Base-by-base conservation (phyloP, 768 basidiomycete species). In the Strobilomyces confusus region DNA sequence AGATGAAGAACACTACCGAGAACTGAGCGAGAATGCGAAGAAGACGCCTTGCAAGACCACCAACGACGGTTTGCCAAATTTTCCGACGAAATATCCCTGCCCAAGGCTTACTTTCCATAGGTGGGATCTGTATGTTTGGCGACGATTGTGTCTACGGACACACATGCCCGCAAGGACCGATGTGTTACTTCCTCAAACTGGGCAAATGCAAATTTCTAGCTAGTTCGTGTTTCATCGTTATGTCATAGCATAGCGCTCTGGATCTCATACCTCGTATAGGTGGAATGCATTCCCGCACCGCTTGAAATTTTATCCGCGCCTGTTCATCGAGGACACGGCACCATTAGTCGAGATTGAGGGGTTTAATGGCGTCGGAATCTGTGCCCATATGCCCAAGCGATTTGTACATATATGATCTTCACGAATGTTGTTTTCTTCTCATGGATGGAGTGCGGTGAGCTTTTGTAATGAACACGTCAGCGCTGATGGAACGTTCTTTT, bases 201-300 rank as follows among this genome's bases (percentile, higher is more conserved):
- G 79, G 79, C 19, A 78, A 70, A 51, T 86, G 85, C 67, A 84
- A 80, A 65, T 87, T 86, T 67, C 65, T 72, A 57, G 83, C 80
- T 66, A 73, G 84, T 86, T 56, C 55, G 73, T 73, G 43, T 54
- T 58, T 30, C 42, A 33, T n/a, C n/a, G n/a, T 58, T 50, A 49
- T 57, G 49, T 56, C 19, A 57, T 37, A 14, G 17, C 44, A 46
- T 44, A 48, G 5, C 36, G 7, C 29, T 38, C 56, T n/a, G n/a
- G n/a, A n/a, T n/a, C n/a, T 66, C 9, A 60, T 15, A 46, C 58
- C 55, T 48, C 48, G 19, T 41, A 41, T 56, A 77, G 76, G 56
- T 48, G 73, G 73, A 34, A 77, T 77, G 77, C 75, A 78, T 29
- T 9, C 29, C 59, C 66, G 63, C 45, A 60, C 49, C 42, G 50